Base-by-base conservation (phyloP, 257 asterid species). In the Solanum pennellii region DNA sequence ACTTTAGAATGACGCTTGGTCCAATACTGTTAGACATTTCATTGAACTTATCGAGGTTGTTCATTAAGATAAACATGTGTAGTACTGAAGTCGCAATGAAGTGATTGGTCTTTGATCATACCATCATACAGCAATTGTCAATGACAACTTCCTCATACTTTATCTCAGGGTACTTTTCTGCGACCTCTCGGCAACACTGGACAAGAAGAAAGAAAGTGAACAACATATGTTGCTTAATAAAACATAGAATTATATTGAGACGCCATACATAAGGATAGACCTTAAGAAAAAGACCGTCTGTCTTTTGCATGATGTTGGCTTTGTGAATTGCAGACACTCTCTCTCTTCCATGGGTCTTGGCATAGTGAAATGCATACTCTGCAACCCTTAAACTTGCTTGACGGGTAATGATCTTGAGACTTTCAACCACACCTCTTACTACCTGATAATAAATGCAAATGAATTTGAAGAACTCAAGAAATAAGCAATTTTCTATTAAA, bases 231-330 rank as follows among this genome's bases (percentile, higher is more conserved):
- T 76, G 69, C 75, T 86, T 66, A 18, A 18, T 76, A 86, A 86
- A 52, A 62, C 21, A 88, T 66, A 27, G 20, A 86, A 62, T n/a
- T 59, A 60, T 35, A 12, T 39, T 52, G 73, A 47, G 84, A 65
- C 14, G 72, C 44, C 62, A 31, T 82, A 39, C 29, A 74, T 74
- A 73, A 91, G 83, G 39, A 88, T 86, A 86, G 42, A 96, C 99
- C 98, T 95, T 94, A 69, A 96, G 98, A 93, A 96, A 96, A 91
- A 96, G 99, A 84, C 99, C 99, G 15, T 96, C 99, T 83, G 99
- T 95, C 91, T 95, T 96, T 91, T 95, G 98, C 99, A 96, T 96
- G 94, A 96, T 96, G 86, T 96, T 96, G 89, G 99, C 99, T 92
- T 96, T 96, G 88, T 96, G 99, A n/a, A 96, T 94, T 3, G 98